Evolutionary conservation across 2,329 filamentous ascomycete species (phyloP), one percentile per base, ranked within the genome.

Genomic region (Claviceps capensis): DNA sequence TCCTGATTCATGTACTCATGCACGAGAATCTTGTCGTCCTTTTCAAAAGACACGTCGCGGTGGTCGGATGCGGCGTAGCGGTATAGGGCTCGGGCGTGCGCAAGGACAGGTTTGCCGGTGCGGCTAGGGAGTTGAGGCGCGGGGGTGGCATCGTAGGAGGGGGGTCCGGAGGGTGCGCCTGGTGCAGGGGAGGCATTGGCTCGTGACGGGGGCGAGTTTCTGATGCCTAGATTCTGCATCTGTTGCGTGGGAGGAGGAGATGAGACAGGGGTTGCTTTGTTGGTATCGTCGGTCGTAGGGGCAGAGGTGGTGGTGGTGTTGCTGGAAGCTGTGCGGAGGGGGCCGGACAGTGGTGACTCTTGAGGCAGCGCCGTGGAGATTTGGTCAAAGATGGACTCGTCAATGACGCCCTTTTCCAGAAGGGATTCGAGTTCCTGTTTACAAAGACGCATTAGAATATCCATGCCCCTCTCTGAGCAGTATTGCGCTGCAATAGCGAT

Each of bases 1-100:
- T 97, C 90, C 56, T 83, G 81, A 69, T 97, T 97, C 85, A 95
- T 93, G 73, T 95, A 90, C 70, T 95, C 88, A 58, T 82, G 79
- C 22, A 97, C 86, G 54, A 81, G 78, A 59, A 97, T 76, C 57
- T 77, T 75, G 70, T 97, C 91, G 63, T 90, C 85, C 55, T 85
- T 82, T 63, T 88, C 81, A 54, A 97, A 81, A 2, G 79, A 81
- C 56, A 95, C 75, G 65, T 97, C 91, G 54, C 88, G 88, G 4
- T 82, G 77, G 65, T 95, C 90, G 42, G 84, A 67, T 8, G 84
- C 86, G 37, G 76, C 77, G 73, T 96, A 97, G 56, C 79, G 78
- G 73, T 95, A 97, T 48, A 95, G 75, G 6, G 90, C 90, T 23
- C 81, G 81, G 26, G 88, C 89, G 59, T 86, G 76, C 52, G 82